Conservation (phyloP, 2,329 filamentous ascomycete genomes). For the Xylariaceae sp. region DNA sequence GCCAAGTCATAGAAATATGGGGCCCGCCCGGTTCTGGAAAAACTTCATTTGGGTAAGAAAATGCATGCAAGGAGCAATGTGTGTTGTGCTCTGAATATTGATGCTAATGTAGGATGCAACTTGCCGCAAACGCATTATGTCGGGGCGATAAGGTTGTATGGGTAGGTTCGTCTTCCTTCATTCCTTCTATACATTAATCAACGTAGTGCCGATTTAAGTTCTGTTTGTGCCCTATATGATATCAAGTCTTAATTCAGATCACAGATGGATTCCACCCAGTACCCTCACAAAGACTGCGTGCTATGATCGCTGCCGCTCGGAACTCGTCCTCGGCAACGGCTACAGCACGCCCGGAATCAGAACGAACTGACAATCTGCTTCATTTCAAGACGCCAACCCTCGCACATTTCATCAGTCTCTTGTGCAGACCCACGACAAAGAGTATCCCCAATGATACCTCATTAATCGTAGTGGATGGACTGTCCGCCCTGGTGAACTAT, state of each 20-base stretch:
- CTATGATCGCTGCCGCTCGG: constrained; percentile 27
- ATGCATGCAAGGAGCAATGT: neutral
- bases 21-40: constrained; percentile 86
- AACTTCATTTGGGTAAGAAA: constrained; percentile 74
- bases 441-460: constrained; percentile 66
- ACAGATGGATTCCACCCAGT: constrained; percentile 50
- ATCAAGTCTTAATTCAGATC: constrained; percentile 17
- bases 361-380: constrained; percentile 40
- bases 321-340: constrained; percentile 9
- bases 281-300: constrained; percentile 41
- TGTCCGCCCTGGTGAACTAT: constrained; percentile 75
- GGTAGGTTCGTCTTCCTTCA: constrained; percentile 61
- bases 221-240: constrained; percentile 2
- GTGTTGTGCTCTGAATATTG: constrained; percentile 11
- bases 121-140: constrained; percentile 65
- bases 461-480: constrained; percentile 75
- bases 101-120: constrained; percentile 69
- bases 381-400: constrained; percentile 63
- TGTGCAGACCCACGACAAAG: constrained; percentile 65
- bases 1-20: constrained; percentile 84
- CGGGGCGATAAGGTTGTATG: constrained; percentile 70
- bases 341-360: constrained; percentile 5
- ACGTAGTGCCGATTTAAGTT: constrained; percentile 6
- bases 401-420: constrained; percentile 73
- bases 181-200: neutral